A percentile compares a stretch with the other conserved stretches of the same genome.
phyloP scores from a whole-genome alignment of 1,139 yeast genomes.

The Taphrina sp. region DNA sequence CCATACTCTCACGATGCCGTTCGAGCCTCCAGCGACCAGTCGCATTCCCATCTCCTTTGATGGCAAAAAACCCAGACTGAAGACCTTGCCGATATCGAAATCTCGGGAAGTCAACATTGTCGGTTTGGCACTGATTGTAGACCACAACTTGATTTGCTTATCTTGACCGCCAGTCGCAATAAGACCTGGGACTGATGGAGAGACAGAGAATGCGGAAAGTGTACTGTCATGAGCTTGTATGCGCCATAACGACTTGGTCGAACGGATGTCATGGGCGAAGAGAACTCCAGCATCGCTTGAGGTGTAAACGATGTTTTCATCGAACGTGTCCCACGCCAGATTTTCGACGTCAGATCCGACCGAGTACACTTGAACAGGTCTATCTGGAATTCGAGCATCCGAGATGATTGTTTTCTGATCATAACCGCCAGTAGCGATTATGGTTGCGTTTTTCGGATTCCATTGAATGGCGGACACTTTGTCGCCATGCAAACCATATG shows the following conservation, averaged over 20 bases:
- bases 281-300: conserved; percentile 92
- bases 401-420: conserved; percentile 75
- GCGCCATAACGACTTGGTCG: conserved; percentile 63
- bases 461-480: conserved; percentile 86
- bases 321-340: conserved; percentile 60
- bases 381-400: conserved; percentile 72
- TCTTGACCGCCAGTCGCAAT: conserved; percentile 77
- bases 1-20: conserved; percentile 85
- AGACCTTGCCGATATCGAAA: conserved; percentile 91
- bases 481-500: conserved; percentile 58
- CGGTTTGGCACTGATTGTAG: conserved; percentile 56
- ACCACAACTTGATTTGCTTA: conserved; percentile 82
- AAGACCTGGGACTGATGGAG: conserved; percentile 66
- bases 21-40: conserved; percentile 82
- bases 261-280: conserved; percentile 82
- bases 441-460: conserved; percentile 75
- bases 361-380: conserved; percentile 64
- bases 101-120: conserved; percentile 89
- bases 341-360: conserved; percentile 79
- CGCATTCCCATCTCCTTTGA: conserved; percentile 85
- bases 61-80: conserved; percentile 77
- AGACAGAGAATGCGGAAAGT: conserved; percentile 75
- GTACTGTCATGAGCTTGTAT: conserved; percentile 97
- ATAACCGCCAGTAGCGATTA: conserved; percentile 87
- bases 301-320: conserved; percentile 70